A percentile compares a stretch with the other conserved stretches of the same genome.
Evolutionary conservation across 805 yeast genomes (phyloP).

Genomic region (Suhomyces pyralidae): DNA sequence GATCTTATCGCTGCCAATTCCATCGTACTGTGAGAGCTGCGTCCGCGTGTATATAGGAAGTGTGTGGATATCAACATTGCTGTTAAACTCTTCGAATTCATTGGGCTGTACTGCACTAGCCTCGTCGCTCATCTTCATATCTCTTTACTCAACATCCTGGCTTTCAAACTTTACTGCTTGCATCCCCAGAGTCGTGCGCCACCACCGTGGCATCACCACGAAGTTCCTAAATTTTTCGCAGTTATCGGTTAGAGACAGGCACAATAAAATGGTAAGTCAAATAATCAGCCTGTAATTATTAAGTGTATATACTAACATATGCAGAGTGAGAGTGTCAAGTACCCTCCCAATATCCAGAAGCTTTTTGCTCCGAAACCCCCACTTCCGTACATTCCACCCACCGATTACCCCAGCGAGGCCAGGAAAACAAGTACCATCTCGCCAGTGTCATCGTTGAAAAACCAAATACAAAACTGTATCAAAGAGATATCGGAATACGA

Average conservation of each 20-base stretch:
- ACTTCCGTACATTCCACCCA: slow-evolving; percentile 44
- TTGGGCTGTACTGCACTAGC: slow-evolving; percentile 3
- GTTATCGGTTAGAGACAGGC: not conserved
- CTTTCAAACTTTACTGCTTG: not conserved
- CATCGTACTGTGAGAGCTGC: slow-evolving; percentile 33
- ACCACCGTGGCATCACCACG: not conserved
- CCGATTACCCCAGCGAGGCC: slow-evolving; percentile 47
- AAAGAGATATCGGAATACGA: slow-evolving; percentile 15
- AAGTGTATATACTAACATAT: not conserved
- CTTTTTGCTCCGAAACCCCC: slow-evolving; percentile 61
- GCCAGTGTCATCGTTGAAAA: slow-evolving; percentile 41
- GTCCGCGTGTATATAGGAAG: slow-evolving; percentile 34
- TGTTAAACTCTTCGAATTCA: slow-evolving; percentile 29
- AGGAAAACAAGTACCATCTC: slow-evolving; percentile 47
- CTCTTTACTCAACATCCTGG: not conserved
- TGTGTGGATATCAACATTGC: slow-evolving; percentile 24
- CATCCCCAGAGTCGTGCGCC: slow-evolving; percentile 1
- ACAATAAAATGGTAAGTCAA: not conserved
- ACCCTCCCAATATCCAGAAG: slow-evolving; percentile 44
- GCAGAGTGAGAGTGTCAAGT: slow-evolving; percentile 14
- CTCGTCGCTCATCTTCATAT: not conserved
- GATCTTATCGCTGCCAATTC: slow-evolving; percentile 35
- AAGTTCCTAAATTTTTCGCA: not conserved
- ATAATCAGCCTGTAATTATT: not conserved
- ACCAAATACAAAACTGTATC: slow-evolving; percentile 24